phyloP scores from a whole-genome alignment of 495 filamentous ascomycete genomes.

The Aspergillus wentii region DNA sequence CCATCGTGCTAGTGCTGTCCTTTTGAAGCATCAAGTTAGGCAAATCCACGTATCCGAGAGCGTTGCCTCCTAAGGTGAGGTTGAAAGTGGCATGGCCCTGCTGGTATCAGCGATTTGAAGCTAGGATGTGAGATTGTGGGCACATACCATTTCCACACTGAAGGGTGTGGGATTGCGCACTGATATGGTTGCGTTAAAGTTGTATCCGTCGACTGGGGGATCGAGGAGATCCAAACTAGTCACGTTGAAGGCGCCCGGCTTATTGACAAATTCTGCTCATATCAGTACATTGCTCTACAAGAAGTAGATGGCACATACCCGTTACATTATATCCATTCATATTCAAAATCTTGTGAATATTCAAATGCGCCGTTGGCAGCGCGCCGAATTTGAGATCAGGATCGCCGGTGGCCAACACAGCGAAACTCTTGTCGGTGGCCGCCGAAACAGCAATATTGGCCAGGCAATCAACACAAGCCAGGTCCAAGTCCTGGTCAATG shows the following conservation, averaged over 20 bases:
- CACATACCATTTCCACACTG: slow-evolving; percentile 20
- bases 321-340: slow-evolving; percentile 23
- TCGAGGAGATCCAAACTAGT: slow-evolving; percentile 18
- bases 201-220: slow-evolving; percentile 19
- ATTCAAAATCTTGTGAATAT: slow-evolving; percentile 24
- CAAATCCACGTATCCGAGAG: slow-evolving; percentile 22
- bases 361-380: slow-evolving; percentile 21
- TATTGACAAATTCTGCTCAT: slow-evolving; percentile 18
- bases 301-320: slow-evolving; percentile 5
- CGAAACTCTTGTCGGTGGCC: slow-evolving; percentile 18
- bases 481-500: slow-evolving; percentile 23
- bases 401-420: slow-evolving; percentile 15
- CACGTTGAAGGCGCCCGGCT: slow-evolving; percentile 19
- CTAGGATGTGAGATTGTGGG: neutral
- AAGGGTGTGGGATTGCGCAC: slow-evolving; percentile 20
- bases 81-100: slow-evolving; percentile 27
- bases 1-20: slow-evolving; percentile 5
- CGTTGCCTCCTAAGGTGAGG: slow-evolving; percentile 15
- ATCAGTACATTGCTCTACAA: neutral
- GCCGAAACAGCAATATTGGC: slow-evolving; percentile 16
- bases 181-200: slow-evolving; percentile 25
- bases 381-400: slow-evolving; percentile 18
- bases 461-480: slow-evolving; percentile 25
- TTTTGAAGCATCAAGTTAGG: slow-evolving; percentile 20
- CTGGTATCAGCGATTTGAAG: neutral